These are phyloP conservation scores for Myriosclerotinia scirpicola DNA, from an alignment of 2,329 filamentous ascomycete species.

Conservation along the genomic window DNA sequence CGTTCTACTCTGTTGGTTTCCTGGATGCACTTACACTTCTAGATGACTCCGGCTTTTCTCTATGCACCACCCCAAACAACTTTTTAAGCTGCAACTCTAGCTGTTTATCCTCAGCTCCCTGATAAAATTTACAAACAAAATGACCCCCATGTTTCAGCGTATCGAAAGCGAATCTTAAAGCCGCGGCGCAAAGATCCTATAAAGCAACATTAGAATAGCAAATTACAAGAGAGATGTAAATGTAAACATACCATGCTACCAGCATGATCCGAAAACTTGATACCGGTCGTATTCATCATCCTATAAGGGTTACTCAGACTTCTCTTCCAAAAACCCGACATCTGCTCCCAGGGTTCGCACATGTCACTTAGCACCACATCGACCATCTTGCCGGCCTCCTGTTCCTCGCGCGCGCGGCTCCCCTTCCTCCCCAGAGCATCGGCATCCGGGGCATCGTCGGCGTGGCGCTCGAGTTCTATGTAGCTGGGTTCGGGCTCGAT, in stretches of 20 bases:
- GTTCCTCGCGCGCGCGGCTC: constrained; percentile 40
- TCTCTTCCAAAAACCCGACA: constrained; percentile 74
- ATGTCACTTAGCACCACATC: constrained; percentile 98
- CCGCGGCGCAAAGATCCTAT: constrained; percentile 86
- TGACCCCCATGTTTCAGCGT: constrained; percentile 80
- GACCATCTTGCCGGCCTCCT: constrained; percentile 59
- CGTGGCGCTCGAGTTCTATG: constrained; percentile 62
- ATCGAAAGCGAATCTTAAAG: constrained; percentile 80
- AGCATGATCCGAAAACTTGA: constrained; percentile 80
- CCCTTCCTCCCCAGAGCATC: constrained; percentile 32
- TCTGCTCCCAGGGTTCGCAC: constrained; percentile 93
- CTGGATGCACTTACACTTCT: constrained; percentile 62
- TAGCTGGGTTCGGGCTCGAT: constrained; percentile 49
- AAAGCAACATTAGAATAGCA: background rate
- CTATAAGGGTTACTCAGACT: constrained; percentile 97
- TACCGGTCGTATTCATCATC: constrained; percentile 99
- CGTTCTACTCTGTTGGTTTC: background rate
- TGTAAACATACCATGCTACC: constrained; percentile 81
- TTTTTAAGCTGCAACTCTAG: constrained; percentile 73
- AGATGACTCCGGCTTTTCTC: constrained; percentile 91
- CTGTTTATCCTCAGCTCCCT: constrained; percentile 79
- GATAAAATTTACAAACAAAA: constrained; percentile 98
- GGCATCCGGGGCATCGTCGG: constrained; percentile 26
- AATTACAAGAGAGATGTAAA: background rate
- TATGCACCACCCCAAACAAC: constrained; percentile 76